Percentiles rank a stretch among this genome's conserved stretches.
These are phyloP conservation scores for Lactarius pseudohatsudake DNA, from an alignment of 768 basidiomycete genomes.

Conservation along the genomic window DNA sequence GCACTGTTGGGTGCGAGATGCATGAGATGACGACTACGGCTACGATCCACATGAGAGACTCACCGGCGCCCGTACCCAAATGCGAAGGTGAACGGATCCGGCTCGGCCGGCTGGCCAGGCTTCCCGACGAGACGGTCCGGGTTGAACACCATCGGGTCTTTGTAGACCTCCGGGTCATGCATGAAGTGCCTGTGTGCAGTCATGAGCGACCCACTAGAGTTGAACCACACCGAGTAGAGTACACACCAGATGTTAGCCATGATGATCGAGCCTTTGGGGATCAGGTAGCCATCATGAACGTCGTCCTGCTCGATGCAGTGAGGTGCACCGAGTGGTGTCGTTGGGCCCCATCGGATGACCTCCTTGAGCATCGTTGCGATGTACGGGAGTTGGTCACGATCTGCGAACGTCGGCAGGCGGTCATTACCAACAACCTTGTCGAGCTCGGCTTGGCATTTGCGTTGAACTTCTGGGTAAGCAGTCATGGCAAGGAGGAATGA, in stretches of 20 bases:
- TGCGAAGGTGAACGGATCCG: slow-evolving; percentile 26
- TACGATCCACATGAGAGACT: background rate
- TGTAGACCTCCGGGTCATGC: slow-evolving; percentile 35
- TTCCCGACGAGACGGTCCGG: slow-evolving; percentile 35
- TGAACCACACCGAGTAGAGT: background rate
- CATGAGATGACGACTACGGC: background rate
- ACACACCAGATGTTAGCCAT: slow-evolving; percentile 39
- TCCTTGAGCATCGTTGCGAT: slow-evolving; percentile 29
- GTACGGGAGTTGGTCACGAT: slow-evolving; percentile 31
- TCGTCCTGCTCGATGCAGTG: slow-evolving; percentile 41
- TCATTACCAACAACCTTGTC: slow-evolving; percentile 31
- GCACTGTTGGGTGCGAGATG: background rate
- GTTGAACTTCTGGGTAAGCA: slow-evolving; percentile 30
- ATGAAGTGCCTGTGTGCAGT: slow-evolving; percentile 32
- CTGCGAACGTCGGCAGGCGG: slow-evolving; percentile 27
- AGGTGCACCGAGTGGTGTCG: slow-evolving; percentile 34
- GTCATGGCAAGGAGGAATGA: slow-evolving; percentile 36
- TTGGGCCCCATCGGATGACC: slow-evolving; percentile 32
- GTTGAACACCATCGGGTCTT: slow-evolving; percentile 34
- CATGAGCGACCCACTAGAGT: background rate
- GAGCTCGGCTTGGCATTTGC: slow-evolving; percentile 32
- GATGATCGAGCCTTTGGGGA: slow-evolving; percentile 41
- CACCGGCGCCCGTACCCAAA: slow-evolving; percentile 36
- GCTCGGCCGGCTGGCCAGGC: slow-evolving; percentile 27
- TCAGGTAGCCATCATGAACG: slow-evolving; percentile 39